phyloP scores from a whole-genome alignment of 495 filamentous ascomycete species.

The Viridothelium virens region DNA sequence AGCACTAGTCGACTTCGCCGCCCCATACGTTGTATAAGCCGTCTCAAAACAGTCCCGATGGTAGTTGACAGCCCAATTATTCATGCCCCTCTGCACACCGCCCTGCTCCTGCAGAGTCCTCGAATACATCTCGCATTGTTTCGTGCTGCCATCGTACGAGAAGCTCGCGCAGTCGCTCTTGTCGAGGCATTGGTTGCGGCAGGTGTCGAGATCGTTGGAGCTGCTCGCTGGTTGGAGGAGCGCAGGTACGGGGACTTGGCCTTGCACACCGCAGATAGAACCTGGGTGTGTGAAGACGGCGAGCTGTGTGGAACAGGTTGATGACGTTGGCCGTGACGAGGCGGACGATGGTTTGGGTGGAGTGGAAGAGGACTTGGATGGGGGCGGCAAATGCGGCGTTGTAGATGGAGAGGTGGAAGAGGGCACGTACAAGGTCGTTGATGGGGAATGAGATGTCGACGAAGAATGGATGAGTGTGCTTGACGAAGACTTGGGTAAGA shows the following conservation, averaged over 20 bases:
- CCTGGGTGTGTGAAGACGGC: not conserved
- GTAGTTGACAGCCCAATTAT: not conserved
- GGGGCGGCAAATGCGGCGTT: not conserved
- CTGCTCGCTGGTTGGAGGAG: not conserved
- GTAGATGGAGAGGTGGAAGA: not conserved
- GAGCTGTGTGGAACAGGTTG: conserved; percentile 1
- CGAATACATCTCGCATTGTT: conserved; percentile 1
- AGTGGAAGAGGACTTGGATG: not conserved
- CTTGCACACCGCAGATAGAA: conserved; percentile 2
- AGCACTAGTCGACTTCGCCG: not conserved
- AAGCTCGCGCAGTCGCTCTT: conserved; percentile 8
- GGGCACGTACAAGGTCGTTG: not conserved
- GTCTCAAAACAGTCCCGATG: conserved; percentile 10
- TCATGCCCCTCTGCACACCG: not conserved
- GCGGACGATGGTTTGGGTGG: conserved; percentile 1
- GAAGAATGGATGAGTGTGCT: not conserved
- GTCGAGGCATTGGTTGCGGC: conserved; percentile 9
- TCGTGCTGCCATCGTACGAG: not conserved
- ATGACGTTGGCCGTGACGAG: not conserved
- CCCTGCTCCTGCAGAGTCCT: not conserved
- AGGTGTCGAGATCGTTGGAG: not conserved
- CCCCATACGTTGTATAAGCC: not conserved
- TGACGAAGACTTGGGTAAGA: not conserved
- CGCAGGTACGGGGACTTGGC: not conserved
- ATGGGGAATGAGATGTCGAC: not conserved